These are phyloP conservation scores for Aspergillus mulundensis DNA, from an alignment of 495 filamentous ascomycete species.

Conservation along the genomic window DNA sequence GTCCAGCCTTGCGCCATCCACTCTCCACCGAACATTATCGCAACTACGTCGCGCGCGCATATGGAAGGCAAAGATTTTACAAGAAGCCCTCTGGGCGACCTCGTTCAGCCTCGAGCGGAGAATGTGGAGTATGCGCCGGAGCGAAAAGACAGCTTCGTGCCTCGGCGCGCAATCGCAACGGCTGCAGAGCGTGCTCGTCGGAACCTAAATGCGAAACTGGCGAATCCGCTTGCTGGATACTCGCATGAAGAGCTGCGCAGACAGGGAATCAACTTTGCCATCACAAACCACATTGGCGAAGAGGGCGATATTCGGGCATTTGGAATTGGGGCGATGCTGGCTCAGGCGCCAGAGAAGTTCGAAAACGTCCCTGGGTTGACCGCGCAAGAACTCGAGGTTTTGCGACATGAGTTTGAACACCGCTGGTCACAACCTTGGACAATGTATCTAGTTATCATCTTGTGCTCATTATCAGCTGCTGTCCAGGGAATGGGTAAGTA, in stretches of 20 bases:
- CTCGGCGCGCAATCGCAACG: slow-evolving; percentile 27
- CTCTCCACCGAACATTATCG: neutral
- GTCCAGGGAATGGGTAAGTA: slow-evolving; percentile 66
- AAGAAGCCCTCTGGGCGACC: slow-evolving; percentile 5
- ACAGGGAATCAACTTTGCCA: slow-evolving; percentile 63
- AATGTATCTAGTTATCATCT: slow-evolving; percentile 63
- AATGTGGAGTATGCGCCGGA: slow-evolving; percentile 15
- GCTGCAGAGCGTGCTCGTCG: slow-evolving; percentile 49
- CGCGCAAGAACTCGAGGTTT: slow-evolving; percentile 51
- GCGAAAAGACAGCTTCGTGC: slow-evolving; percentile 19
- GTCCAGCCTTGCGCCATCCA: neutral
- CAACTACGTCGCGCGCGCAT: neutral
- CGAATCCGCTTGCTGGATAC: slow-evolving; percentile 66
- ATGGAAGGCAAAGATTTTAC: slow-evolving; percentile 19
- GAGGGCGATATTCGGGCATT: slow-evolving; percentile 63
- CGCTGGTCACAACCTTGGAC: slow-evolving; percentile 69
- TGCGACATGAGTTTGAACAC: slow-evolving; percentile 60
- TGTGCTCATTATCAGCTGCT: slow-evolving; percentile 61
- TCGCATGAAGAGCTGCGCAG: slow-evolving; percentile 53
- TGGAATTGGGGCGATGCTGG: slow-evolving; percentile 68
- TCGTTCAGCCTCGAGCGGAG: slow-evolving; percentile 6
- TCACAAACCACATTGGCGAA: slow-evolving; percentile 58
- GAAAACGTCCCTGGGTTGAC: slow-evolving; percentile 53
- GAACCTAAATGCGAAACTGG: slow-evolving; percentile 57
- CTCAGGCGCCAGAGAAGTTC: slow-evolving; percentile 53